These are phyloP conservation scores for Austropuccinia psidii DNA, from an alignment of 1,284 basidiomycete species.

Conservation along the genomic window DNA sequence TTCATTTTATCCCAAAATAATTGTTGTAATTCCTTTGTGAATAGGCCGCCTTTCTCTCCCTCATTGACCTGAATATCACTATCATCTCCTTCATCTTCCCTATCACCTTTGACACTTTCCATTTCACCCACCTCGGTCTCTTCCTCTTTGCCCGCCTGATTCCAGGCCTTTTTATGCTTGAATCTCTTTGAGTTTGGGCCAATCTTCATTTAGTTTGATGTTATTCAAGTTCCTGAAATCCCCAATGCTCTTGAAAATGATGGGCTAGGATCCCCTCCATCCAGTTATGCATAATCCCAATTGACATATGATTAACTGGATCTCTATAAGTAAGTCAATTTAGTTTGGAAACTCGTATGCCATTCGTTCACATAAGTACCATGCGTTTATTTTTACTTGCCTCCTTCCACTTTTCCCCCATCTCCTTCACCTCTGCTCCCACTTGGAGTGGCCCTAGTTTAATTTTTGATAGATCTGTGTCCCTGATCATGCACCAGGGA, in stretches of 20 bases:
- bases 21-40: too few species aligned
- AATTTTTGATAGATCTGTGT: too few species aligned
- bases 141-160: too few species aligned
- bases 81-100: too few species aligned
- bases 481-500: too few species aligned
- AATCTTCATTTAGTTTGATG: not conserved
- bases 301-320: not conserved
- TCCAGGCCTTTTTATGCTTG: not conserved
- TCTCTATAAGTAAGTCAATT: conserved; percentile 13
- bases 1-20: too few species aligned
- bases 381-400: not conserved
- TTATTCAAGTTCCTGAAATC: not conserved
- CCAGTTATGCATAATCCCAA: conserved; percentile 29
- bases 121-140: too few species aligned
- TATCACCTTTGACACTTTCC: too few species aligned
- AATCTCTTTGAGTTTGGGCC: not conserved
- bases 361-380: not conserved
- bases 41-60: too few species aligned
- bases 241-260: conserved; percentile 4
- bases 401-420: not conserved
- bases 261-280: conserved; percentile 8
- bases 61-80: too few species aligned
- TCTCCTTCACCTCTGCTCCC: not conserved
- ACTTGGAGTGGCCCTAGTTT: too few species aligned
- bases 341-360: conserved; percentile 1